phyloP scores from a whole-genome alignment of 2,329 filamentous ascomycete genomes.

The Coniochaeta hoffmannii region DNA sequence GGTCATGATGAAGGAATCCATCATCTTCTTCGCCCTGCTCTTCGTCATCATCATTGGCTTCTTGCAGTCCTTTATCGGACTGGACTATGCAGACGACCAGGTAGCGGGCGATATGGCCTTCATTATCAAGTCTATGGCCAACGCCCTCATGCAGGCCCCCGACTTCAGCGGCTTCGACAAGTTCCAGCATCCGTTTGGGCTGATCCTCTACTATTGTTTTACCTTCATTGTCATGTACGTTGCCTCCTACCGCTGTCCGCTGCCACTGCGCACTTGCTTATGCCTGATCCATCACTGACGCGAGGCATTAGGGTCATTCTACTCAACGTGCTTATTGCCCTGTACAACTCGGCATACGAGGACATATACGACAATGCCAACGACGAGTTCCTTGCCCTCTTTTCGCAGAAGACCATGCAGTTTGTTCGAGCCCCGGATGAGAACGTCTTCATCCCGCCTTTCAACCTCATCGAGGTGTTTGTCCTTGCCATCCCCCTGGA shows the following conservation, averaged over 20 bases:
- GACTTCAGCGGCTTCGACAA: conserved; percentile 85
- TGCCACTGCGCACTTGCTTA: too few species aligned
- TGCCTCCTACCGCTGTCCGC: conserved; percentile 17
- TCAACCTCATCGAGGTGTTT: conserved; percentile 89
- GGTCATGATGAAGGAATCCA: conserved; percentile 86
- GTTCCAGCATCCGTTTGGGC: conserved; percentile 87
- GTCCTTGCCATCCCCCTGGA: conserved; percentile 73
- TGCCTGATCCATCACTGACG: background rate
- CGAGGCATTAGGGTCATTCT: conserved; percentile 51
- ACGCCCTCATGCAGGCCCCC: conserved; percentile 84
- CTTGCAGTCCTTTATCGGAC: conserved; percentile 86
- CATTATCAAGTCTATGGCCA: conserved; percentile 76
- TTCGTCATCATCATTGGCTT: conserved; percentile 79
- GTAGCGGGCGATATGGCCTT: conserved; percentile 61
- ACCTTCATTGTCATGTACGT: conserved; percentile 89
- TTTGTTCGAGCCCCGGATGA: conserved; percentile 96
- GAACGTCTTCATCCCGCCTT: conserved; percentile 94
- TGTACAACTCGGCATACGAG: conserved; percentile 95
- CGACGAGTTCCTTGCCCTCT: conserved; percentile 92
- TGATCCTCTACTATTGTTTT: conserved; percentile 95
- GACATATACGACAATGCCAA: conserved; percentile 90
- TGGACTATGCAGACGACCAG: conserved; percentile 75
- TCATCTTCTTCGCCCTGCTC: conserved; percentile 94
- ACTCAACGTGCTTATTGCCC: conserved; percentile 91
- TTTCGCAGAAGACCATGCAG: conserved; percentile 90